Evolutionary conservation across 345 rosid species (phyloP), one percentile per base, ranked within the genome.

Genomic region (Abelmoschus esculentus): DNA sequence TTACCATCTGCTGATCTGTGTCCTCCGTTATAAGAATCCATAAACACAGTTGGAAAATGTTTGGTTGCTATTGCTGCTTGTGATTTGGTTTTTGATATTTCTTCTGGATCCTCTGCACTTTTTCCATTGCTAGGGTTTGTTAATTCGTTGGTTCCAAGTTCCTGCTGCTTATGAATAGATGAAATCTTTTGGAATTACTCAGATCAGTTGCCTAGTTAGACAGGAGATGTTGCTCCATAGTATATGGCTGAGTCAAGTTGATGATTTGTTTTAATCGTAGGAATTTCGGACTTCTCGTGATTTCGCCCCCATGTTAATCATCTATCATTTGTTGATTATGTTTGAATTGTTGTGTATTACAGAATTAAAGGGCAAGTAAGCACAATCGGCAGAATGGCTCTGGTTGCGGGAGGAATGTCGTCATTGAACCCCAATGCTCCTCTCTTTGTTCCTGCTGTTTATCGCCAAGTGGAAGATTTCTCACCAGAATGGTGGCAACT

Each of bases 401-500:
- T 75, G 61, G 75, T 76, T 28, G 68, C 71, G 28, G 81, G 77
- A 60, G 70, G 70, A 17, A 72, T 73, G 66, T 78, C 83, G 31
- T 61, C 71, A 29, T 70, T 81, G 78, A 81, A 83, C 66, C 87
- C 87, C 1, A 71, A 81, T 61, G 85, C 87, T 18, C 81, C 87
- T 57, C 8, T 73, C 29, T 83, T 79, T 54, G 32, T 83, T 11
- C 84, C 86, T 6, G 76, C 78, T 6, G 77, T 72, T 32, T 77
- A 72, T 59, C 76, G 76, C 22, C 74, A 72, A 58, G 83, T 83
- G 76, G 86, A 83, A 78, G 86, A 83, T 69, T 83, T 83, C 72
- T 83, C 86, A 6, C 79, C 84, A 26, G 82, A 78, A 53, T 83
- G 86, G 86, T 83, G 86, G 86, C 77, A 80, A 22, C 69, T 83